Base-by-base conservation (phyloP, 257 asterid species). In the Dorcoceras hygrometricum region DNA sequence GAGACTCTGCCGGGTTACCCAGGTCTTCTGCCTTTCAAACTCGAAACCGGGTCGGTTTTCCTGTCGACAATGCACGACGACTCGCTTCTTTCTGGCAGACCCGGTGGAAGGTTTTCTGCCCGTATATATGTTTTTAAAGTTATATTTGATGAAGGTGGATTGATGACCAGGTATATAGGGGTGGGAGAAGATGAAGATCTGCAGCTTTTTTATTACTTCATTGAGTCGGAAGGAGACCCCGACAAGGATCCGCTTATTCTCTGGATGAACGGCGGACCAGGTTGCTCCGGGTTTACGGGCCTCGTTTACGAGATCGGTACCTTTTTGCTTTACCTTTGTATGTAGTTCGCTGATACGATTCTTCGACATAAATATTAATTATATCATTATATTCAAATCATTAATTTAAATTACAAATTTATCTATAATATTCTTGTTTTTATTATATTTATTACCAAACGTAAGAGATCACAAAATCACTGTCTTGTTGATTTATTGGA, bases 191-290 rank as follows among this genome's bases (percentile, higher is more conserved):
- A 22, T 4, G 76, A 71, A 29, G 73, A 61, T 5, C 48, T 72
- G 57, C 72, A 79, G 48, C 43, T 72, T 6, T 81, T 65, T 60
- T 80, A 80, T 48, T 81, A 71, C 20, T 81, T 77, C 23, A 6
- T 81, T 1, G 68, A 74, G 66, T 77, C 82, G 0, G 79, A 74
- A 20, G 57, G 62, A 11, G 63, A 65, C n/a, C 77, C 76, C 0
- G n/a, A 2, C 0, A 26, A 65, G 1, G 82, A 77, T 22, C 86
- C 86, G 22, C 63, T 81, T 5, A 23, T 78, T 32, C 36, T 81
- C 18, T 81, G 83, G 83, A 24, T 75, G 18, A 62, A 75, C 0
- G 86, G 83, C 22, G 86, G 86, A 12, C 83, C 83, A 3, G 83
- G 86, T 69, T 77, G 86, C 64, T 78, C 83, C 0, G 81, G 28